Conservation (phyloP, 2,329 filamentous ascomycete species). For the Apiospora pterosperma region DNA sequence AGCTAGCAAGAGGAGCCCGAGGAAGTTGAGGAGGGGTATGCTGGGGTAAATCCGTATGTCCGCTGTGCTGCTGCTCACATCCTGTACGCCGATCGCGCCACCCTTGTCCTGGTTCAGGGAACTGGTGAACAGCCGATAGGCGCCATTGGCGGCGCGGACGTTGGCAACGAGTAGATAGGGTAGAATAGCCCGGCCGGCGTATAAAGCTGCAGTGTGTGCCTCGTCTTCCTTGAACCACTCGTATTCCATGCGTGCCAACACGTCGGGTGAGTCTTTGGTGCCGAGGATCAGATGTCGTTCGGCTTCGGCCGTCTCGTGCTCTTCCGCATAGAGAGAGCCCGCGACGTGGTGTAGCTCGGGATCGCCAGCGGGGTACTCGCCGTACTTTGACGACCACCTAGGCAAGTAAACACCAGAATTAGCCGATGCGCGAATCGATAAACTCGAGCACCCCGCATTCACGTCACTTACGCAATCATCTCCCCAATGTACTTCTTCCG, state of each 20-base stretch:
- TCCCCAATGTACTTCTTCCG: conserved; percentile 90
- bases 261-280: conserved; percentile 80
- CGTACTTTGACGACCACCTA: conserved; percentile 81
- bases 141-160: conserved; percentile 80
- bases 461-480: conserved; percentile 62
- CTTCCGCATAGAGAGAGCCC: conserved; percentile 85
- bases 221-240: conserved; percentile 90
- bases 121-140: conserved; percentile 72
- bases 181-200: conserved; percentile 80
- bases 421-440: conserved; percentile 4
- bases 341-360: conserved; percentile 92
- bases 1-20: conserved; percentile 78
- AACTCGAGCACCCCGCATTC: not conserved
- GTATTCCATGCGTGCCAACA: conserved; percentile 82
- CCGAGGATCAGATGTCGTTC: conserved; percentile 87
- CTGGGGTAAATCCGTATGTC: conserved; percentile 84
- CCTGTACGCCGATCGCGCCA: conserved; percentile 66
- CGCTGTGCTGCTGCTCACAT: conserved; percentile 70
- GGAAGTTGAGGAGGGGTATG: conserved; percentile 91
- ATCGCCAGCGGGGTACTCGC: conserved; percentile 86
- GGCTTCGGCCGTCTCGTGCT: conserved; percentile 89
- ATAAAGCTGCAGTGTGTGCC: conserved; percentile 80
- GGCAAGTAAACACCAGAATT: not conserved
- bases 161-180: conserved; percentile 91
- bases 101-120: conserved; percentile 53